Base-by-base conservation (phyloP, 2,329 filamentous ascomycete genomes). In the Penicillium sp. region DNA sequence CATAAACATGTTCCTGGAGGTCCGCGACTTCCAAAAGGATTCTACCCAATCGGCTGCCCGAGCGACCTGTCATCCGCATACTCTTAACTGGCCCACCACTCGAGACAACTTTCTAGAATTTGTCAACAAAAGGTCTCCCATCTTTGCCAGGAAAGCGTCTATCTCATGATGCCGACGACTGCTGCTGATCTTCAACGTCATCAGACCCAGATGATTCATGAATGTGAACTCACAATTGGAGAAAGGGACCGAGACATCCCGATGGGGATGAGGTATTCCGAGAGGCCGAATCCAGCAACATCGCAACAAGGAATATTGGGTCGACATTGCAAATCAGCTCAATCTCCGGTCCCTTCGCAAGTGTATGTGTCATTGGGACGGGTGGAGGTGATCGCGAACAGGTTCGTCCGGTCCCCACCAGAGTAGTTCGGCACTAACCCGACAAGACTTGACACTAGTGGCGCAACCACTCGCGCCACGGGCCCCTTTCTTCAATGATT, bases 291-390 rank as follows among this genome's bases (percentile, higher is more conserved):
- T 51, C 38, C 37, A 38, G 49, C 34, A 38, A 51, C 15, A 51
- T 38, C 20, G 37, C 49, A 51, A 51, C 34, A 39, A 22, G 48
- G 34, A 39, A 38, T 6, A 39, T 47, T n/a, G 20, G 42, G 11
- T 45, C 42, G 22, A 28, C 15, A 45, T 45, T 45, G 20, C 22
- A 47, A 47, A 45, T 28, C 25, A 31, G 43, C 15, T 47, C 43
- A 31, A 31, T 14, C 22, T 15, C 37, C 20, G 2, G n/a, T n/a
- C 22, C 22, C 20, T 15, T 51, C 20, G 1, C 14, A 28, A 51
- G 22, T 51, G 49, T 28, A 39, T 51, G 49, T 51, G 49, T 51
- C 49, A 51, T 51, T 49, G 49, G 49, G 37, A 35, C 35, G 49
- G 35, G 31, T 51, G 31, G 20, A 37, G 20, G 20, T 22, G 35